These are phyloP conservation scores for Gymnopilus dilepis DNA, from an alignment of 768 basidiomycete genomes.

Conservation along the genomic window DNA sequence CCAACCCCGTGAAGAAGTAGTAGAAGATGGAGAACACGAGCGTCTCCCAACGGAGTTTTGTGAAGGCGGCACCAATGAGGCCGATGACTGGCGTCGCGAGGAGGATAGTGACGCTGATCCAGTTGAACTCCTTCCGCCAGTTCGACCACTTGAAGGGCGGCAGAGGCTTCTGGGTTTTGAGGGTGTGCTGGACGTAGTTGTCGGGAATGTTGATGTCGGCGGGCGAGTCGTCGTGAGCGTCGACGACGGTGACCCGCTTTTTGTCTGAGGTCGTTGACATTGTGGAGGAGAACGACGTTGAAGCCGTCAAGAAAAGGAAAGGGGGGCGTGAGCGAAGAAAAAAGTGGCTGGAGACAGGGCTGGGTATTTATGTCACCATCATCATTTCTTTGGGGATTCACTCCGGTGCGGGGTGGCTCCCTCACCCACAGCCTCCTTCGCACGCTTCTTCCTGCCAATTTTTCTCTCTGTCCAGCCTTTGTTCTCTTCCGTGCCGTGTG, in stretches of 20 bases:
- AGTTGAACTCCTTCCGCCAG: slow-evolving; percentile 68
- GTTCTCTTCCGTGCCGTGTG: not conserved
- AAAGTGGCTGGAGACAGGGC: slow-evolving; percentile 11
- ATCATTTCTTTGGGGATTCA: slow-evolving; percentile 35
- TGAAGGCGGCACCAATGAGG: slow-evolving; percentile 71
- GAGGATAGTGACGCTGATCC: slow-evolving; percentile 76
- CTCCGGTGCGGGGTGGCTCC: slow-evolving; percentile 7
- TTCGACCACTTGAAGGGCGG: slow-evolving; percentile 73
- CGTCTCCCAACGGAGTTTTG: slow-evolving; percentile 75
- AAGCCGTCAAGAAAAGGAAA: slow-evolving; percentile 17
- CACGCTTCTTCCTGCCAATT: not conserved
- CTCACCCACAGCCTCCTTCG: not conserved
- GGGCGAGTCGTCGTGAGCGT: slow-evolving; percentile 38
- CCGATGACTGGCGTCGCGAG: slow-evolving; percentile 76
- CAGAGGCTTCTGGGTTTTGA: slow-evolving; percentile 68
- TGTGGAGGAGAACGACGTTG: slow-evolving; percentile 15
- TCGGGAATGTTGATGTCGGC: slow-evolving; percentile 71
- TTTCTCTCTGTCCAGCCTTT: not conserved
- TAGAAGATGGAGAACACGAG: slow-evolving; percentile 51
- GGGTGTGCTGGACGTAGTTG: slow-evolving; percentile 81
- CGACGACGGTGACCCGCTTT: slow-evolving; percentile 1
- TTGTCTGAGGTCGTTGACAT: slow-evolving; percentile 9
- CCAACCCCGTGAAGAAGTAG: slow-evolving; percentile 65
- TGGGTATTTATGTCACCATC: slow-evolving; percentile 27
- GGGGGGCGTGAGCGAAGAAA: slow-evolving; percentile 18